Conservation (phyloP, 768 basidiomycete genomes). For the Pilatotrama ljubarskyi region DNA sequence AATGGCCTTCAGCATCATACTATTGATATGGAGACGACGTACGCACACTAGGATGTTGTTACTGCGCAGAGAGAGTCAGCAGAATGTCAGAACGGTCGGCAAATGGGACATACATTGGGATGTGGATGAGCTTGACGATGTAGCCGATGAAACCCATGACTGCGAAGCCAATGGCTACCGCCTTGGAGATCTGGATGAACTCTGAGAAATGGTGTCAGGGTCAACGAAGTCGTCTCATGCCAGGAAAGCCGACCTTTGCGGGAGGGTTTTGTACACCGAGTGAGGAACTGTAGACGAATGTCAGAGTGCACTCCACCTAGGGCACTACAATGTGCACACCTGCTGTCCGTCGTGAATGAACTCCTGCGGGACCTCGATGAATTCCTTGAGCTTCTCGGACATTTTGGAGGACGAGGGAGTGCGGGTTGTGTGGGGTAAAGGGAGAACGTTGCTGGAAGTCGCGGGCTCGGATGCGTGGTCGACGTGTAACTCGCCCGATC, state of each 20-base stretch:
- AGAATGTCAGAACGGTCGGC: not conserved
- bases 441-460: not conserved
- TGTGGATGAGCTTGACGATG: conserved; percentile 97
- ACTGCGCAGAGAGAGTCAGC: conserved; percentile 42
- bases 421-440: conserved; percentile 15
- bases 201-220: conserved; percentile 48
- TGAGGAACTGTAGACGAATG: conserved; percentile 71
- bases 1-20: conserved; percentile 26
- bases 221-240: not conserved
- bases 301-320: not conserved
- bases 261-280: conserved; percentile 96
- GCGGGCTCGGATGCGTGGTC: not conserved
- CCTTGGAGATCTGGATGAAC: conserved; percentile 92
- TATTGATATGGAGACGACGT: not conserved
- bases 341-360: conserved; percentile 93
- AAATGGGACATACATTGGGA: conserved; percentile 80
- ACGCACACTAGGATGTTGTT: conserved; percentile 98
- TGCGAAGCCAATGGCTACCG: conserved; percentile 95
- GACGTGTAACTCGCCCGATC: conserved; percentile 19
- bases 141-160: conserved; percentile 99
- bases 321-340: conserved; percentile 45
- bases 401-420: conserved; percentile 42
- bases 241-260: conserved; percentile 68
- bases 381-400: conserved; percentile 90
- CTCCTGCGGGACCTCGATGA: conserved; percentile 88